These are phyloP conservation scores for Fusarium guadeloupense DNA, from an alignment of 2,329 filamentous ascomycete genomes.

Conservation along the genomic window DNA sequence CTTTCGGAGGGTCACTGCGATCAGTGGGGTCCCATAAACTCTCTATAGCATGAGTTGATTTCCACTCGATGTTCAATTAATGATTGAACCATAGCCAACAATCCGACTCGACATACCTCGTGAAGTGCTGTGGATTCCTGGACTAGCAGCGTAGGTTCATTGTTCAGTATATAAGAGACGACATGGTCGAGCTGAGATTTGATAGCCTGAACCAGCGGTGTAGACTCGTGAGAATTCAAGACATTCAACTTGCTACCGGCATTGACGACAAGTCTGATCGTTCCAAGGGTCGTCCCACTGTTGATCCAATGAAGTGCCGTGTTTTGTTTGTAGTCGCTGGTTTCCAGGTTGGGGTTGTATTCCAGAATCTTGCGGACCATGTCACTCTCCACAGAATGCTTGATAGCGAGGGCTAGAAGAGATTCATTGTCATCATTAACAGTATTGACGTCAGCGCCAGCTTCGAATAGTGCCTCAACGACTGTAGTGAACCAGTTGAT, in stretches of 20 bases:
- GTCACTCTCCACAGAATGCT: background rate
- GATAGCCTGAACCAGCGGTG: background rate
- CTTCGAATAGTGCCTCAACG: conserved; percentile 1
- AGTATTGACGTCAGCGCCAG: conserved; percentile 3
- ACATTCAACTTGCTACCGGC: conserved; percentile 9
- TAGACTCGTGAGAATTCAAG: background rate
- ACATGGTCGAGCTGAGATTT: background rate
- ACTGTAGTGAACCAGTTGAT: background rate
- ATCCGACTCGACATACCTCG: background rate
- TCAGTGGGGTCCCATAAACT: background rate
- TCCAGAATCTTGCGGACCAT: conserved; percentile 11
- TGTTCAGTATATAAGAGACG: conserved; percentile 11
- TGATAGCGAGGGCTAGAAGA: background rate
- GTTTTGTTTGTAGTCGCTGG: background rate
- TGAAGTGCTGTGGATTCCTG: background rate
- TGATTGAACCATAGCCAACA: background rate
- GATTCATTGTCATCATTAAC: background rate
- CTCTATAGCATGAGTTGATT: background rate
- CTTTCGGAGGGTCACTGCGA: no score
- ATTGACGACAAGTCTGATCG: conserved; percentile 4
- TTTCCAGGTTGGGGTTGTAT: conserved; percentile 4
- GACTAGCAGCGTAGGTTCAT: background rate
- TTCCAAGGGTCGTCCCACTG: background rate
- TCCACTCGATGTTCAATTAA: conserved; percentile 1
- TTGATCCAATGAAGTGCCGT: conserved; percentile 5